Evolutionary conservation across 2,329 filamentous ascomycete genomes (phyloP).

Genomic region (Metarhizium album): DNA sequence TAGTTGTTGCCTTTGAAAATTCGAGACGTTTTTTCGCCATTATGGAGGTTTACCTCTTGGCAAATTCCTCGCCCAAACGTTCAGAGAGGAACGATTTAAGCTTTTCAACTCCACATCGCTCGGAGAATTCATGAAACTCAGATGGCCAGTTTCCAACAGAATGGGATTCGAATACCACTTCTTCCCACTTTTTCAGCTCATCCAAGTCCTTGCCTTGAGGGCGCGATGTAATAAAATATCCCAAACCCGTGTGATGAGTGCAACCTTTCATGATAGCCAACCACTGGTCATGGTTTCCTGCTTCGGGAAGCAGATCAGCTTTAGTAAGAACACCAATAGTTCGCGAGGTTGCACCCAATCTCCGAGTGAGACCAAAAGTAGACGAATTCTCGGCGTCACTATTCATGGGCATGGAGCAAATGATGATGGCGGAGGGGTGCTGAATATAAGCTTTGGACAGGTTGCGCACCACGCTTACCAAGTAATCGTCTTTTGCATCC

Average conservation of each 20-base stretch:
- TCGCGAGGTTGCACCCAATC: conserved; percentile 42
- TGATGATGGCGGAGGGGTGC: conserved; percentile 59
- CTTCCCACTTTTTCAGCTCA: conserved; percentile 40
- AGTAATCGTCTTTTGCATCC: conserved; percentile 51
- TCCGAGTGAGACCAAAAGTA: conserved; percentile 53
- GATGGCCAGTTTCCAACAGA: conserved; percentile 33
- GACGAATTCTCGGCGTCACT: conserved; percentile 66
- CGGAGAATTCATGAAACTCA: conserved; percentile 34
- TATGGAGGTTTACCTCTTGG: conserved; percentile 29
- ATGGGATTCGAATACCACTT: conserved; percentile 36
- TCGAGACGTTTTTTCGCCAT: not conserved
- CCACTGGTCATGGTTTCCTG: conserved; percentile 44
- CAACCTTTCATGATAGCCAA: conserved; percentile 49
- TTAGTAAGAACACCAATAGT: conserved; percentile 77
- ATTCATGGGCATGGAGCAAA: conserved; percentile 70
- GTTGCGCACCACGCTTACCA: conserved; percentile 62
- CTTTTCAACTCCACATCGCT: conserved; percentile 42
- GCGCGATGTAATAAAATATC: conserved; percentile 69
- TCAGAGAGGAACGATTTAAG: conserved; percentile 41
- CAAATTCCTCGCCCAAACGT: conserved; percentile 43
- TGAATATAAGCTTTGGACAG: conserved; percentile 60
- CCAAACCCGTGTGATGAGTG: conserved; percentile 55
- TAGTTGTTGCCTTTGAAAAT: conserved; percentile 4
- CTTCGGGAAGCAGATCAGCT: conserved; percentile 57
- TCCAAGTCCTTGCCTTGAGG: conserved; percentile 46